Percentiles rank a stretch among this genome's conserved stretches.
Evolutionary conservation across 2,329 filamentous ascomycete species (phyloP).

Genomic region (Fusarium musae): DNA sequence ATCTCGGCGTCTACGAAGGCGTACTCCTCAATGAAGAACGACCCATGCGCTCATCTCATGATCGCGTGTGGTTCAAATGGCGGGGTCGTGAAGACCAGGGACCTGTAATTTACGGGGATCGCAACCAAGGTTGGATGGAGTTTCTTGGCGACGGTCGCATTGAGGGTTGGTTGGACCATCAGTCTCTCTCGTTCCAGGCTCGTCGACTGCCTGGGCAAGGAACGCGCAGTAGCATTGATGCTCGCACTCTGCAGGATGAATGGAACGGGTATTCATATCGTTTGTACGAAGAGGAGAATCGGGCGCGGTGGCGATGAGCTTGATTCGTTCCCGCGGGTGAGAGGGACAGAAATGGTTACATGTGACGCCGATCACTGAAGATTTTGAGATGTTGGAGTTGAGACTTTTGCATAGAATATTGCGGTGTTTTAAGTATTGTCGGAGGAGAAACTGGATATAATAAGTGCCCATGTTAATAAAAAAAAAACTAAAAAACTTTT

Average conservation of each 20-base stretch:
- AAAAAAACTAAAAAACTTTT: background rate
- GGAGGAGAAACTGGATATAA: background rate
- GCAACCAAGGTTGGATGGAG: slow-evolving; percentile 47
- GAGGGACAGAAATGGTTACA: slow-evolving; percentile 10
- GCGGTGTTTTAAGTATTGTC: background rate
- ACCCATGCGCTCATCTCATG: slow-evolving; percentile 47
- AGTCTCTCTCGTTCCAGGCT: slow-evolving; percentile 45
- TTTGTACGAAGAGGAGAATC: slow-evolving; percentile 45
- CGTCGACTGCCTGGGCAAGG: slow-evolving; percentile 40
- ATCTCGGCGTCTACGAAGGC: slow-evolving; percentile 54
- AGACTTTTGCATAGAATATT: background rate
- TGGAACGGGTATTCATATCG: slow-evolving; percentile 47
- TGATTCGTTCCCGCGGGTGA: background rate
- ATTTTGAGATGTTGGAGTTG: background rate
- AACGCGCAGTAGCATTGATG: slow-evolving; percentile 46
- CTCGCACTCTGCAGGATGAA: slow-evolving; percentile 38
- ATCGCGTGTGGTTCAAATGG: slow-evolving; percentile 49
- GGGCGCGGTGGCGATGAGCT: slow-evolving; percentile 30
- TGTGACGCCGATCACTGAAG: slow-evolving; percentile 12
- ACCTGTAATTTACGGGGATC: slow-evolving; percentile 42
- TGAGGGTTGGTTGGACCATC: slow-evolving; percentile 46
- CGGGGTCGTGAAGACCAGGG: slow-evolving; percentile 50
- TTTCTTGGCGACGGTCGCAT: slow-evolving; percentile 54
- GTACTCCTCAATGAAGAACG: slow-evolving; percentile 55
- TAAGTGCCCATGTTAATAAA: background rate